phyloP scores from a whole-genome alignment of 2,329 filamentous ascomycete genomes.

The Fusarium pseudonygamai region DNA sequence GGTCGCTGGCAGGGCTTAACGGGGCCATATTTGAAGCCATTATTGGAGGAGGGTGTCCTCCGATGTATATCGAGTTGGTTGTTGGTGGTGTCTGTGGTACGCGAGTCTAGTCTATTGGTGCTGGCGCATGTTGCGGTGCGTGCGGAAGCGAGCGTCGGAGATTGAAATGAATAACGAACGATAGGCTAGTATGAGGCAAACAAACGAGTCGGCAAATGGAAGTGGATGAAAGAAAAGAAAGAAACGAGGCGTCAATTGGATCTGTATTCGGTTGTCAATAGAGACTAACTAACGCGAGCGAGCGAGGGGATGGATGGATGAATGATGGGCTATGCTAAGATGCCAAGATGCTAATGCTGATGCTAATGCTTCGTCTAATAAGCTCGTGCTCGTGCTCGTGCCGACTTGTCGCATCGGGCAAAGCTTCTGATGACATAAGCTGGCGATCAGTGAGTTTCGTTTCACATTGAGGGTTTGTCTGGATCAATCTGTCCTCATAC shows the following conservation, averaged over 20 bases:
- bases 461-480: not conserved
- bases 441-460: not conserved
- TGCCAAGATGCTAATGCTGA: not conserved
- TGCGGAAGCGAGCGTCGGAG: constrained; percentile 8
- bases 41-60: not conserved
- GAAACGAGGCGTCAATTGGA: constrained; percentile 19
- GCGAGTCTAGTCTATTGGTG: constrained; percentile 12
- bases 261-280: constrained; percentile 41
- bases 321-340: not conserved
- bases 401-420: constrained; percentile 26
- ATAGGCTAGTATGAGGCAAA: constrained; percentile 16
- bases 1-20: constrained; percentile 19
- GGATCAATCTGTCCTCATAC: not conserved
- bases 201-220: not conserved
- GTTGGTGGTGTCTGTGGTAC: constrained; percentile 1
- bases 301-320: not conserved
- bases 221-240: constrained; percentile 1
- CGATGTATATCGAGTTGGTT: not conserved
- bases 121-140: constrained; percentile 33
- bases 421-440: constrained; percentile 42
- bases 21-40: constrained; percentile 35
- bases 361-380: not conserved
- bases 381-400: constrained; percentile 31
- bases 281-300: constrained; percentile 2
- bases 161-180: constrained; percentile 13